phyloP scores from a whole-genome alignment of 1,139 yeast genomes.

The Sugiyamaella grinbergsii region DNA sequence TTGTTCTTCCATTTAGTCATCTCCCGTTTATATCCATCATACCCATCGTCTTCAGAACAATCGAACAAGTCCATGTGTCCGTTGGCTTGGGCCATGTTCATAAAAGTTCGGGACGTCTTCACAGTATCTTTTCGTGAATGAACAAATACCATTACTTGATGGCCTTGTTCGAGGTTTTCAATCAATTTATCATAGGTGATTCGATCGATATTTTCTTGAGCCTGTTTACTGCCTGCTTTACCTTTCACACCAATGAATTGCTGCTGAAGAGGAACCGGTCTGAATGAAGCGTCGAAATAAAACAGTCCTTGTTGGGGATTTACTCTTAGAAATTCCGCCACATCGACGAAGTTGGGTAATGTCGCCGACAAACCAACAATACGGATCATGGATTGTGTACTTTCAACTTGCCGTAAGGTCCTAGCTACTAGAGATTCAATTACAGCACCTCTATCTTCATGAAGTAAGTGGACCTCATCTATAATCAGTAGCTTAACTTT shows the following conservation, averaged over 20 bases:
- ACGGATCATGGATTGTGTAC: conserved; percentile 90
- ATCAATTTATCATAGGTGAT: conserved; percentile 76
- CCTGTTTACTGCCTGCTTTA: conserved; percentile 71
- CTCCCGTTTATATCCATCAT: conserved; percentile 60
- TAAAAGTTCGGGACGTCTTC: conserved; percentile 74
- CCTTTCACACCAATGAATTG: conserved; percentile 86
- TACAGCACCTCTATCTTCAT: conserved; percentile 98
- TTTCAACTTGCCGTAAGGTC: conserved; percentile 90
- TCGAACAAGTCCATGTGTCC: conserved; percentile 61
- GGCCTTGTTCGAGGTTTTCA: conserved; percentile 66
- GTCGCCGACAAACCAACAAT: conserved; percentile 98
- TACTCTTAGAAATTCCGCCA: conserved; percentile 92
- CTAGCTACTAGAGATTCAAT: conserved; percentile 95
- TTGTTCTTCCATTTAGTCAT: conserved; percentile 72
- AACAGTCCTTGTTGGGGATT: conserved; percentile 89
- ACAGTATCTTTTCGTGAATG: conserved; percentile 93
- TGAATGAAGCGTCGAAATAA: conserved; percentile 86
- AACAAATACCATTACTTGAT: conserved; percentile 96
- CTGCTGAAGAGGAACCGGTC: conserved; percentile 94
- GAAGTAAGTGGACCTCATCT: conserved; percentile 94
- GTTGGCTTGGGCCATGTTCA: conserved; percentile 64
- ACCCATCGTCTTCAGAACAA: conserved; percentile 51
- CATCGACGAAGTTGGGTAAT: conserved; percentile 89
- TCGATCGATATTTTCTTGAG: conserved; percentile 74
- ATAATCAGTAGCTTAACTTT: conserved; percentile 84